Base-by-base conservation (phyloP, 192 early-diverging fungal species). In the Podochytrium sp. region DNA sequence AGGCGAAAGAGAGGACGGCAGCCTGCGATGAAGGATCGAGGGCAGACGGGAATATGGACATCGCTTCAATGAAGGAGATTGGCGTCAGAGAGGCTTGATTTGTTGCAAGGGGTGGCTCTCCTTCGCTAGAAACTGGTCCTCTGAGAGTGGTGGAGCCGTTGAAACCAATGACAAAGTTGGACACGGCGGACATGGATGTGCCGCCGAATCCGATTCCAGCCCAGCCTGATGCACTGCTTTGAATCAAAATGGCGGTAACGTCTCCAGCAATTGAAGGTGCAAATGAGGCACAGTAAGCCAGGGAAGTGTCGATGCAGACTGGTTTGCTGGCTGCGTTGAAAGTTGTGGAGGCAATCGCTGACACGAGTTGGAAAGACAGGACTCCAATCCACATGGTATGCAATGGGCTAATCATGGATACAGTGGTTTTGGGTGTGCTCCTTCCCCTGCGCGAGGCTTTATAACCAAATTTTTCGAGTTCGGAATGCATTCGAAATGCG, bases 151-250 rank as follows among this genome's bases (percentile, higher is more conserved):
- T 71, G 2, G 50, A 40, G 20, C 60, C 73, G 52, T 67, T 72
- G 29, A 27, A 37, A 38, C 43, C 77, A 14, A 47, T 76, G 27
- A 81, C 63, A 32, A 60, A 47, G 51, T 79, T 65, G 35, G 37
- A 41, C 1, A 69, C 47, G 2, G 38, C 35, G 1, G 61, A 18
- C 65, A 67, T 43, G 49, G 23, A 18, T 6, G 40, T 16, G 20
- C 38, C 35, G 40, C 65, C 65, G 65, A 67, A 23, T 23, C 65
- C 65, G 14, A 67, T 18, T 25, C 16, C 65, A 6, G 49, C 32
- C 14, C 32, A 67, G 5, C 65, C 65, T 6, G 27, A 18, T 7
- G 29, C 12, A n/a, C 5, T 67, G 14, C 14, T 43, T 42, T 67
- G 43, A 4, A 67, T 43, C 38, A 37, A 25, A 43, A 67, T n/a